Percentiles rank a stretch among this genome's conserved stretches.
Evolutionary conservation across 768 basidiomycete genomes (phyloP).

Genomic region (Serpula lacrymans): DNA sequence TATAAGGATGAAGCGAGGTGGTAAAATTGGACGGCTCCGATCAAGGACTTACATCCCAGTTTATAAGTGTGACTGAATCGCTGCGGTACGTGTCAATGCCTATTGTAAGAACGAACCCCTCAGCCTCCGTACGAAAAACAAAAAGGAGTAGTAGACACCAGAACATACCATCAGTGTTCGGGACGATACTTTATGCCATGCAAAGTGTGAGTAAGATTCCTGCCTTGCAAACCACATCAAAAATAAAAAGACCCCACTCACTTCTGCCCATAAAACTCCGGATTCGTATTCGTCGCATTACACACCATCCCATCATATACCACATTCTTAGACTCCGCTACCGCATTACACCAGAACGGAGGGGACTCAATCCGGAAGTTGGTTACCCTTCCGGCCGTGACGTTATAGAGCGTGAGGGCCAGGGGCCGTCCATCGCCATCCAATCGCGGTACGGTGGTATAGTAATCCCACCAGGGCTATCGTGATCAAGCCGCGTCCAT

Average conservation of each 20-base stretch:
- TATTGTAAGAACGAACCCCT: conserved; percentile 11
- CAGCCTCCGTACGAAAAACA: not conserved
- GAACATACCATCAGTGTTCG: conserved; percentile 54
- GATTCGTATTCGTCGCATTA: conserved; percentile 56
- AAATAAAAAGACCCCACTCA: conserved; percentile 28
- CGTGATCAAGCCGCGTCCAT: no score
- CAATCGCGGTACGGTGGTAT: conserved; percentile 38
- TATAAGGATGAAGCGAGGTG: not conserved
- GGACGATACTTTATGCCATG: conserved; percentile 40
- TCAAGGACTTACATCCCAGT: conserved; percentile 47
- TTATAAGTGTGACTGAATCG: conserved; percentile 42
- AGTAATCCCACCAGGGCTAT: conserved; percentile 60
- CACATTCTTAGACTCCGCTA: conserved; percentile 47
- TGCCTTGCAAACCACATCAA: no score
- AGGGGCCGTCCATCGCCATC: conserved; percentile 62
- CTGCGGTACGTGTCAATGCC: conserved; percentile 57
- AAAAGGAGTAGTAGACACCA: not conserved
- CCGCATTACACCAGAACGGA: conserved; percentile 60
- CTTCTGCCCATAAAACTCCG: conserved; percentile 48
- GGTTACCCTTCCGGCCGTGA: conserved; percentile 36
- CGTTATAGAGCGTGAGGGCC: conserved; percentile 47
- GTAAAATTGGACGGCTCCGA: no score
- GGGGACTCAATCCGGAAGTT: conserved; percentile 51
- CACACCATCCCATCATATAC: conserved; percentile 55
- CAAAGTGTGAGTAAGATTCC: not conserved